Base-by-base conservation (phyloP, 257 asterid genomes). In the Solanum commersonii region DNA sequence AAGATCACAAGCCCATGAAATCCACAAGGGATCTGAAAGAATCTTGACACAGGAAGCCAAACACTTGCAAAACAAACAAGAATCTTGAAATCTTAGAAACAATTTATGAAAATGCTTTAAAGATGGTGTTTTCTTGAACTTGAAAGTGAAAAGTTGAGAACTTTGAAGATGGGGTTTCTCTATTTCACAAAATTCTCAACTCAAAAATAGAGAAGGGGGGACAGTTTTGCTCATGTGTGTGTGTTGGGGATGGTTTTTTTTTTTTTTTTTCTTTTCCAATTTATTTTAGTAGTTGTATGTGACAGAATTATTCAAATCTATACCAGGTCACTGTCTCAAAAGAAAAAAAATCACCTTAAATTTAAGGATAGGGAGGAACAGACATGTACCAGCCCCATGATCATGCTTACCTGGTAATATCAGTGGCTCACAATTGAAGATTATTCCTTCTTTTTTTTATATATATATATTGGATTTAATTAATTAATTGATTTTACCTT, bases 1-100 rank as follows among this genome's bases (percentile, higher is more conserved):
- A 79, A 49, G 89, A 88, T 92, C 91, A 90, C 63, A 90, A 88
- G 81, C 74, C 89, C 92, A 90, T 90, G 42, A 88, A 87, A 87
- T 89, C 86, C 59, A 49, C 5, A 76, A 89, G 90, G 90, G 94
- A 92, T 92, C 94, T 92, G 91, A 84, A 15, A 60, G 88, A 29
- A 56, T 88, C 76, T 89, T 81, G 37, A 67, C 83, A 87, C 29
- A 78, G 88, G 76, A 44, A 38, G 83, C 2, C 5, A 27, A 16
- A 82, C 70, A 82, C 85, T 44, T 79, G 6, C 67, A 27, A 79
- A 16, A 79, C 67, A 9, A 79, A 44, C 85, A 79, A 79, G 67
- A 79, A 44, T 27, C 85, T 79, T 79, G 38, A 79, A 78, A 78
- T 22, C 60, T 15, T 42, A 8, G 35, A 42, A 42, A 78, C 4